Evolutionary conservation across 345 rosid genomes (phyloP), one percentile per base, ranked within the genome.

Genomic region (Salix arbutifolia): DNA sequence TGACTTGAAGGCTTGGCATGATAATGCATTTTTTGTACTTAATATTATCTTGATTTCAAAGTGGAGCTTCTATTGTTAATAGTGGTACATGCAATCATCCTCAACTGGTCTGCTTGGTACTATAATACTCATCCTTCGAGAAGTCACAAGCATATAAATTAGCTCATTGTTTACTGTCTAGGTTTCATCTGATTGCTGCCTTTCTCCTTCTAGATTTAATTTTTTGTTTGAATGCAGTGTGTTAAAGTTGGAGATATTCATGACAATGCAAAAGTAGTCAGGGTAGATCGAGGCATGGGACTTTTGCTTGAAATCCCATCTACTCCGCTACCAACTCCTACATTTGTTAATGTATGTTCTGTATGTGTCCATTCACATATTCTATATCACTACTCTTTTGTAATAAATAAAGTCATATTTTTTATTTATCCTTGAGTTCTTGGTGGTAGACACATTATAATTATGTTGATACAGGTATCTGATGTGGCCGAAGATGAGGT

Each of bases 301-400:
- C 91, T 96, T 85, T 86, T 93, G 82, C 94, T 96, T 72, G 98
- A 93, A 77, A 85, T 96, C 76, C 98, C 96, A 62, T 89, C 96
- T 35, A 31, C 67, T 75, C 92, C 98, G 4, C 76, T 68, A 21
- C 81, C 94, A 42, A 85, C 88, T 58, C 93, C 96, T 11, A 91
- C 97, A 81, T 96, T 86, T 78, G 98, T 92, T 80, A 85, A 80
- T 75, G 98, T 96, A 92, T 82, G 98, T 85, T 73, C 68, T 52
- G 19, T 58, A 53, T 64, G 44, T 53, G 70, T 64, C 40, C 8
- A 56, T 75, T 79, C 12, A 72, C 73, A 46, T 56, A 33, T 71
- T 71, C 37, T 18, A 19, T 64, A 72, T 7, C 38, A 4, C 52
- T 46, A 14, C 14, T 46, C 52, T 46, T 46, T 46, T 16, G 4